Evolutionary conservation across 257 asterid species (phyloP).

Genomic region (Lycium ferocissimum): DNA sequence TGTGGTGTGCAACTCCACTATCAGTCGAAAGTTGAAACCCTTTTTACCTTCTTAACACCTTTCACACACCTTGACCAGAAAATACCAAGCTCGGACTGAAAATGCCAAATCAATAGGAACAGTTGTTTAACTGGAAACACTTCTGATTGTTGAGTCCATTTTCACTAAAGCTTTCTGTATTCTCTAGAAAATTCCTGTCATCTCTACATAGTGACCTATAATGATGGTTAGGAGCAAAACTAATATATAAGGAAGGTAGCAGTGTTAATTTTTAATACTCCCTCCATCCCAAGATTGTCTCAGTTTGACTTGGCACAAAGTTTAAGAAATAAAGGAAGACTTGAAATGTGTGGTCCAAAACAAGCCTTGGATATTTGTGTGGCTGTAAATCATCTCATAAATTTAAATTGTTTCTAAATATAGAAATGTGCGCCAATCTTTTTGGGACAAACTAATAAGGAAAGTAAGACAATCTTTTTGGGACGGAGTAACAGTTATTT

Average conservation of each 20-base stretch:
- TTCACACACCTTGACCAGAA: background rate
- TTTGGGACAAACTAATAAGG: no score
- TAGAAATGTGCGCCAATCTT: no score
- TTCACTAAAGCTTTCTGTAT: background rate
- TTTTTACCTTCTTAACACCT: background rate
- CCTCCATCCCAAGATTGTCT: no score
- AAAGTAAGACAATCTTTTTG: no score
- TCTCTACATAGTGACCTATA: background rate
- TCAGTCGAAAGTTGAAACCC: background rate
- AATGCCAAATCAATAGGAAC: background rate
- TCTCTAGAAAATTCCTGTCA: background rate
- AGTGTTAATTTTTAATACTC: background rate
- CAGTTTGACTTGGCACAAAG: no score
- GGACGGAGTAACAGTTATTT: background rate
- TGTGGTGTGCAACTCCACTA: background rate
- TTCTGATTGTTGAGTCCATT: background rate
- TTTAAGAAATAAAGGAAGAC: no score
- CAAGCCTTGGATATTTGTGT: no score
- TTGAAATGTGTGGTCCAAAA: no score
- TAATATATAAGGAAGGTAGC: background rate
- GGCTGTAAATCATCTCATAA: no score
- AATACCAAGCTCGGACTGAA: background rate
- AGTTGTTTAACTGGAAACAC: background rate
- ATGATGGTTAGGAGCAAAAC: background rate
- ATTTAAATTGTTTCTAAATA: no score